Base-by-base conservation (phyloP, 164 flowering plant species). In the Dillenia turbinata region DNA sequence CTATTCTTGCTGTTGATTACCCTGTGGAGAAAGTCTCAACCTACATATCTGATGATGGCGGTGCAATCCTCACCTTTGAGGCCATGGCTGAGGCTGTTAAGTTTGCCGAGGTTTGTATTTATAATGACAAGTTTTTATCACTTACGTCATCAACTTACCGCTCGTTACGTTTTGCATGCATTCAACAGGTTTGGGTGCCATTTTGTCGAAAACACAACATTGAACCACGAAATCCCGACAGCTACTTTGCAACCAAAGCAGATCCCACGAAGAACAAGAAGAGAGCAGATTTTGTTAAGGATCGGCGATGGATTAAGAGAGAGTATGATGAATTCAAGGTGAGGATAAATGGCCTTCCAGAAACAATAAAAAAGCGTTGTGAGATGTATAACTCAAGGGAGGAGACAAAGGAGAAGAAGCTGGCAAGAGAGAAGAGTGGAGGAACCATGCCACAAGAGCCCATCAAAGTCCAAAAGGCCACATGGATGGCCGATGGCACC, bases 401-500 rank as follows among this genome's bases (percentile, higher is more conserved):
- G 69, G 85, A 79, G 47, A 60, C 48, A 52, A 82, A 85, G 70
- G 85, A 77, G 63, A 74, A 69, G 68, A 73, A 63, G 71, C 59
- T 73, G 2, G 76, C 79, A 1, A 63, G 60, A 59, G 84, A 81
- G 65, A 65, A 71, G 56, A 77, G 69, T 19, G 79, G 80, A 1
- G 86, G 74, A 9, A 58, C 3, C 10, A 8, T 59, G 40, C 77
- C 82, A 19, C 8, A 48, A 0, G 88, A 84, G n/a, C 69, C 73
- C 0, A 50, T 78, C 13, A 77, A 75, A 47, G 73, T 79, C 14
- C 22, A 64, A 1, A 74, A 79, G 61, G 93, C 89, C 8, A 89
- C 93, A 0, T 89, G 96, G 96, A 87, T 89, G 96, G 91, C 91
- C 12, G 96, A 89, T 59, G 96, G 91, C 2, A 87, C 96, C 14